Conservation (phyloP, 345 rosid species). For the Eucalyptus decipiens region DNA sequence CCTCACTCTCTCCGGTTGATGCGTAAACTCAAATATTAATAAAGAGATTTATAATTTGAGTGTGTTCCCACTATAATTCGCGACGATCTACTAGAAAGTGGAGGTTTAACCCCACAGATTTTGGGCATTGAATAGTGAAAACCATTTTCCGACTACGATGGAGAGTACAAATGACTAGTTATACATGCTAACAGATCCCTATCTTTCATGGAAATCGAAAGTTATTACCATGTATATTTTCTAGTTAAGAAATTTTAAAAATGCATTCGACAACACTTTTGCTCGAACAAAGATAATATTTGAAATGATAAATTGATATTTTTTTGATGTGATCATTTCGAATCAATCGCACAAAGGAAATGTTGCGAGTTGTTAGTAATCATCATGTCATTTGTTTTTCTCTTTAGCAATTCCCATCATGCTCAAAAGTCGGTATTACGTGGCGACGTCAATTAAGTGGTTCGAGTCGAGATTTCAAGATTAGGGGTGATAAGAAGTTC, state of each 20-base stretch:
- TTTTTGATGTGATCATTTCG: neutral
- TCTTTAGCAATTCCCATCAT: neutral
- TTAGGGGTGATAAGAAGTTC: neutral
- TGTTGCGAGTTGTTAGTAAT: too few relatives aligned
- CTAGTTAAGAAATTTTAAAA: neutral
- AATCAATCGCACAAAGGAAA: rapidly evolving
- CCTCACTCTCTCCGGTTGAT: neutral
- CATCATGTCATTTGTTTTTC: neutral
- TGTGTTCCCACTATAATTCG: too few relatives aligned
- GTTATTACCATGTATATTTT: neutral
- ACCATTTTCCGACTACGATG: too few relatives aligned
- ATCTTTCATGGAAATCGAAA: rapidly evolving
- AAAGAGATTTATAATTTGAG: neutral
- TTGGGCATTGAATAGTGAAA: too few relatives aligned
- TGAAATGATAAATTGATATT: neutral
- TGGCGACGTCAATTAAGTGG: neutral
- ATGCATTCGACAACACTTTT: neutral
- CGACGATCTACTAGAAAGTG: too few relatives aligned
- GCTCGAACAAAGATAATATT: neutral
- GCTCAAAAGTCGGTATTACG: neutral
- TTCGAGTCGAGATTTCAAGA: neutral
- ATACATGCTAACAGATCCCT: neutral
- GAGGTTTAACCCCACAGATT: too few relatives aligned
- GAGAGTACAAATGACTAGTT: neutral
- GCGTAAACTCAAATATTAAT: neutral